Base-by-base conservation (phyloP, 148 eudicot genomes). In the Fagopyrum homotropicum region DNA sequence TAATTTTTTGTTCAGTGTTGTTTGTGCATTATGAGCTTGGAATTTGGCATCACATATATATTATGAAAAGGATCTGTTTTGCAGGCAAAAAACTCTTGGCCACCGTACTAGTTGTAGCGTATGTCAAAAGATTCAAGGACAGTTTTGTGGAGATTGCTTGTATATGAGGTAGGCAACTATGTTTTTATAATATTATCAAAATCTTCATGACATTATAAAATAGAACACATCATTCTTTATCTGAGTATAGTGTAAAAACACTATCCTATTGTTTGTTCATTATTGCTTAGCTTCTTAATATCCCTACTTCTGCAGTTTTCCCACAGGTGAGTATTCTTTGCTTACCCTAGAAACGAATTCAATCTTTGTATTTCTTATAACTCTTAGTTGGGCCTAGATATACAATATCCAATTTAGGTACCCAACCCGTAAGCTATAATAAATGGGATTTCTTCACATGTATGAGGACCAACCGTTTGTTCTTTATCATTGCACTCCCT, bases 141-240 rank as follows among this genome's bases (percentile, higher is more conserved):
- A 81, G 69, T 64, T 90, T 66, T 90, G 98, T 84, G 98, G 96
- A 72, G 96, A 93, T 78, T 93, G 98, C 79, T 84, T 93, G 61
- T 90, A 85, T 79, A 85, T 81, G 71, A 90, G 96, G 96, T 92
- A 64, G 48, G 61, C 16, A 45, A 22, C 0, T 22, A 22, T 22
- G 26, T 22, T 22, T 0, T 22, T 22, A 22, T 22, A 22, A 22
- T 22, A 22, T 22, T 22, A 22, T 22, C 26, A 22, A 22, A 46
- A 70, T 45, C 9, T 40, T 69, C 17, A 17, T 29, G 71, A 15
- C 6, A 60, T 3, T 8, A 60, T 1, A 35, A 35, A 35, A 1
- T 2, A 35, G 40, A 15, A n/a, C 16, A 59, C 66, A 59, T 59
- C 22, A 59, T 17, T n/a, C 30, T 26, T 17, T n/a, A 59, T 59